phyloP scores from a whole-genome alignment of 2,329 filamentous ascomycete genomes.

The Torrubiella hemipterigena region DNA sequence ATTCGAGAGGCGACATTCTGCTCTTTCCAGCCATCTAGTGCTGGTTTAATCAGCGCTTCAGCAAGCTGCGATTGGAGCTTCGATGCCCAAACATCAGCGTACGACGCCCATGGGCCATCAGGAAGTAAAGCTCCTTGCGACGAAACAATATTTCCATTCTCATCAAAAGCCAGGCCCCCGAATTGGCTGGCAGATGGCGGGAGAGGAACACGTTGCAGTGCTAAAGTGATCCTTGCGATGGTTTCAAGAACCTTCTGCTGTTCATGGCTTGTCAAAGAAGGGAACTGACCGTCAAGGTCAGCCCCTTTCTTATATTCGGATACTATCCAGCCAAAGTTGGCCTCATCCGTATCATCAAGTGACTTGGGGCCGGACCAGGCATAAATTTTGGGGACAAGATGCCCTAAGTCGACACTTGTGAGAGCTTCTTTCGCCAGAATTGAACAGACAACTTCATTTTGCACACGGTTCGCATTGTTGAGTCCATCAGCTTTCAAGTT shows the following conservation, averaged over 20 bases:
- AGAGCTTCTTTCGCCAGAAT: conserved; percentile 10
- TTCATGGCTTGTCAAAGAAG: conserved; percentile 3
- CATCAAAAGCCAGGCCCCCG: conserved; percentile 12
- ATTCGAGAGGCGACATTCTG: conserved; percentile 8
- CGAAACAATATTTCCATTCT: conserved; percentile 7
- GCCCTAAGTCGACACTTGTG: background rate
- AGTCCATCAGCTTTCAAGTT: conserved; percentile 11
- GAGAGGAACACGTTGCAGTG: conserved; percentile 9
- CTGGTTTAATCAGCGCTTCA: conserved; percentile 5
- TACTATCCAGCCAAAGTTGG: conserved; percentile 12
- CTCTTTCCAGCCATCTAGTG: conserved; percentile 11
- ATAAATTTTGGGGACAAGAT: conserved; percentile 12
- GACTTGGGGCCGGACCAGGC: conserved; percentile 9
- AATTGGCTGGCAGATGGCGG: conserved; percentile 8
- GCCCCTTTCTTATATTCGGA: conserved; percentile 13
- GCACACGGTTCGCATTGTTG: conserved; percentile 14
- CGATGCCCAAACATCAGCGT: conserved; percentile 8
- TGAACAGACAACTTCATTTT: conserved; percentile 15
- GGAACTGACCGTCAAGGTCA: conserved; percentile 10
- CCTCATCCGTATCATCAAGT: conserved; percentile 3
- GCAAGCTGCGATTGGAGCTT: conserved; percentile 6
- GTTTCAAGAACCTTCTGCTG: conserved; percentile 9
- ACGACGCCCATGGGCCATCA: conserved; percentile 9
- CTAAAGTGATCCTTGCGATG: conserved; percentile 10
- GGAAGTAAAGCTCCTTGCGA: conserved; percentile 8